Evolutionary conservation across 306 rosid species (phyloP), one percentile per base, ranked within the genome.

Genomic region (Cicer bijugum): DNA sequence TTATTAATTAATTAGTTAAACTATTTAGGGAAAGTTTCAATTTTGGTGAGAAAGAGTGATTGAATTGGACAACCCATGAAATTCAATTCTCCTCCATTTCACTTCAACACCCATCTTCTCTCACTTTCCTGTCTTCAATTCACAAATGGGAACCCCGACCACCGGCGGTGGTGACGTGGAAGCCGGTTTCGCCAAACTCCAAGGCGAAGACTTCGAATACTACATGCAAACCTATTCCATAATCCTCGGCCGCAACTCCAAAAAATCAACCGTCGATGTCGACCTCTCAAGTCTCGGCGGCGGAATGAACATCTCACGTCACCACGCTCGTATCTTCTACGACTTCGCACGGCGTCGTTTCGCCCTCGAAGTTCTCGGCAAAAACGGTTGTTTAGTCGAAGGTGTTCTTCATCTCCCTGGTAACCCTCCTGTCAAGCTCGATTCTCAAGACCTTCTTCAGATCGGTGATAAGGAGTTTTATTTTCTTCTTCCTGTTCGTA

Each of bases 221-320:
- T 95, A 95, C 74, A 95, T 91, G 99, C 99, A 95, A 66, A 95
- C 99, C 80, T 95, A 95, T 83, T 91, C 97, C 63, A 95, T 95
- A 52, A 84, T 95, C 78, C 93, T 95, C 1, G 99, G 99, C 51
- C 96, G 99, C 12, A 95, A 95, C 74, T 95, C 99, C 71, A 95
- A 95, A 84, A 95, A 91, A 79, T 91, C 99, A 28, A 91, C 86
- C 42, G 99, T 95, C 6, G 99, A 95, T 63, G 97, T 95, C 6
- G 99, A 95, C 83, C 97, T 95, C 45, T 95, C 99, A 6, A 90
- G 97, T 82, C 97, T 95, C 72, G 99, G 99, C 10, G 99, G 99
- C 14, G 99, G 99, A 0, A 95, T 95, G 99, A 95, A 95, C 85
- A 95, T 95, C 74, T 95, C 99, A 1, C 97, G 99, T 72, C 93